Conservation (phyloP, 2,329 filamentous ascomycete species). For the Aspergillus ruber region DNA sequence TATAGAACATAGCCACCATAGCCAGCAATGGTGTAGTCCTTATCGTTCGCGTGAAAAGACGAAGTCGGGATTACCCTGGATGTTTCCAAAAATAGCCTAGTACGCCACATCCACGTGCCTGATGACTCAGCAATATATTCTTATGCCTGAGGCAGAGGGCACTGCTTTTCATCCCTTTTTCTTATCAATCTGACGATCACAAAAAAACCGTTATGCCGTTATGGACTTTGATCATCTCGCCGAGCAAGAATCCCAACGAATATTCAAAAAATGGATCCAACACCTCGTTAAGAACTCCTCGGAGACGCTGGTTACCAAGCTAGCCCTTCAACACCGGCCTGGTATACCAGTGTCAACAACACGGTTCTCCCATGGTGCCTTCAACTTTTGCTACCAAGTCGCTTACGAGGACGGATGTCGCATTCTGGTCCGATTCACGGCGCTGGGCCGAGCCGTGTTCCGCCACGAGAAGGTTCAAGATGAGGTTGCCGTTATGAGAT, state of each 20-base stretch:
- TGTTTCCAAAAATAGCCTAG: neutral
- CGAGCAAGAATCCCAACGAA: conserved; percentile 13
- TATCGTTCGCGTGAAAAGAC: neutral
- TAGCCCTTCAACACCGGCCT: conserved; percentile 15
- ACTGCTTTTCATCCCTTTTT: neutral
- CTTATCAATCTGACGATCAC: neutral
- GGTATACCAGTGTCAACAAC: conserved; percentile 13
- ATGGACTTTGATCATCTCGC: conserved; percentile 22
- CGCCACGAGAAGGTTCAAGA: conserved; percentile 19
- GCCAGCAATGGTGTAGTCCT: too few species aligned
- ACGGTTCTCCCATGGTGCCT: conserved; percentile 21
- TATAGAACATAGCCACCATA: too few species aligned
- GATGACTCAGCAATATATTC: neutral
- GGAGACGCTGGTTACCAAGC: conserved; percentile 18
- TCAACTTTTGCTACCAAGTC: conserved; percentile 26
- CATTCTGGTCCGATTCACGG: conserved; percentile 20
- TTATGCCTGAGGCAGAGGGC: neutral
- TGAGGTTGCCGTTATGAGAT: conserved; percentile 9
- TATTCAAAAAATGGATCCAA: conserved; percentile 19
- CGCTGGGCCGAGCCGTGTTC: conserved; percentile 14
- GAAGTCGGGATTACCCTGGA: neutral
- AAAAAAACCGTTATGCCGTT: conserved; percentile 1
- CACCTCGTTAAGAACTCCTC: conserved; percentile 15
- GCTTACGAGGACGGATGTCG: conserved; percentile 17
- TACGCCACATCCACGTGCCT: neutral